Evolutionary conservation across 306 rosid genomes (phyloP).

Genomic region (Ceratonia siliqua): DNA sequence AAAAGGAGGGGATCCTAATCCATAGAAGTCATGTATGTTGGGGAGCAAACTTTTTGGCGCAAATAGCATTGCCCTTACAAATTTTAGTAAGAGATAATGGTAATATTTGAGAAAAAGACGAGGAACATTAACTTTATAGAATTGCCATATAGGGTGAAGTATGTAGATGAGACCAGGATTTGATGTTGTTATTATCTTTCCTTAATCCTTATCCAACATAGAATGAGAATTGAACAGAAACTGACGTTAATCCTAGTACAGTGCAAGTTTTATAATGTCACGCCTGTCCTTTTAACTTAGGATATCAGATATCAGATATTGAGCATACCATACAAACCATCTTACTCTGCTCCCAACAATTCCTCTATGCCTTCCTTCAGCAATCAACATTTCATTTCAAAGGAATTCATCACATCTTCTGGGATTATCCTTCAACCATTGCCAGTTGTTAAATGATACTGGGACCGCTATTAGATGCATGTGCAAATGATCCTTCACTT

Average conservation of each 20-base stretch:
- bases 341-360: slow-evolving; percentile 28
- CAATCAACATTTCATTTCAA: slow-evolving; percentile 14
- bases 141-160: background rate
- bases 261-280: slow-evolving; percentile 11
- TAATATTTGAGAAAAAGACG: too few species aligned
- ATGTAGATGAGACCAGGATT: slow-evolving; percentile 15
- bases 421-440: slow-evolving; percentile 33
- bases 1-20: too few species aligned
- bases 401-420: slow-evolving; percentile 13
- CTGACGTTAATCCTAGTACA: background rate
- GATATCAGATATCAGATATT: background rate
- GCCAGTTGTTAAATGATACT: slow-evolving; percentile 34
- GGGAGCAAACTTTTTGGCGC: too few species aligned
- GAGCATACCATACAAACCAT: slow-evolving; percentile 6
- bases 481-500: slow-evolving; percentile 33
- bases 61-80: too few species aligned
- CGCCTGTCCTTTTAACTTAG: slow-evolving; percentile 21
- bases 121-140: too few species aligned
- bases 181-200: slow-evolving; percentile 11
- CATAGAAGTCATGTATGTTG: too few species aligned
- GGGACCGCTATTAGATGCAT: slow-evolving; percentile 43
- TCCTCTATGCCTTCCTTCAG: background rate
- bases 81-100: too few species aligned
- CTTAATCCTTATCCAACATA: slow-evolving; percentile 29
- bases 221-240: slow-evolving; percentile 1